These are phyloP conservation scores for Saturnispora quitensis DNA, from an alignment of 805 yeast species.

Conservation along the genomic window DNA sequence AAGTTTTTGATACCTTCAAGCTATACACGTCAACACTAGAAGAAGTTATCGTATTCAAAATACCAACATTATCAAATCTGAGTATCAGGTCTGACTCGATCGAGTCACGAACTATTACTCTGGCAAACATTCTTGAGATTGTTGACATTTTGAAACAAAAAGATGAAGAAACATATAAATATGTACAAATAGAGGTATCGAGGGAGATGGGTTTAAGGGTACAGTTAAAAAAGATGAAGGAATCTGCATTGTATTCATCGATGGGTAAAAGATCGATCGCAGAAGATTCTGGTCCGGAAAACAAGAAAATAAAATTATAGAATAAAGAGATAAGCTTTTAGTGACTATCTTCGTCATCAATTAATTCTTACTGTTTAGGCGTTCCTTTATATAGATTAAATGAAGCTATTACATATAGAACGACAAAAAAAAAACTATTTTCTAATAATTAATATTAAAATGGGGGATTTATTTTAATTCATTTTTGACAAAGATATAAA, in stretches of 20 bases:
- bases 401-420: not conserved
- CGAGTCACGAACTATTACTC: constrained; percentile 9
- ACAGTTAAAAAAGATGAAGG: not conserved
- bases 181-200: constrained; percentile 16
- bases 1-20: constrained; percentile 10
- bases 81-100: constrained; percentile 20
- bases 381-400: not conserved
- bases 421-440: not conserved
- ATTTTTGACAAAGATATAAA: constrained; percentile 7
- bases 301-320: not conserved
- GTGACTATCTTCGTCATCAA: not conserved
- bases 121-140: constrained; percentile 18
- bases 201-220: constrained; percentile 4
- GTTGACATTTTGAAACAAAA: constrained; percentile 16
- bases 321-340: not conserved
- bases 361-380: not conserved
- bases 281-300: not conserved
- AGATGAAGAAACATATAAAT: constrained; percentile 18
- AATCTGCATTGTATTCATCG: not conserved
- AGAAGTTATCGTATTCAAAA: constrained; percentile 8
- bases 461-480: not conserved
- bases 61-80: constrained; percentile 19
- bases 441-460: not conserved
- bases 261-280: not conserved
- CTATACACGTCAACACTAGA: not conserved